Conservation (phyloP, 2,329 filamentous ascomycete genomes). For the Nannizzia gypsea region DNA sequence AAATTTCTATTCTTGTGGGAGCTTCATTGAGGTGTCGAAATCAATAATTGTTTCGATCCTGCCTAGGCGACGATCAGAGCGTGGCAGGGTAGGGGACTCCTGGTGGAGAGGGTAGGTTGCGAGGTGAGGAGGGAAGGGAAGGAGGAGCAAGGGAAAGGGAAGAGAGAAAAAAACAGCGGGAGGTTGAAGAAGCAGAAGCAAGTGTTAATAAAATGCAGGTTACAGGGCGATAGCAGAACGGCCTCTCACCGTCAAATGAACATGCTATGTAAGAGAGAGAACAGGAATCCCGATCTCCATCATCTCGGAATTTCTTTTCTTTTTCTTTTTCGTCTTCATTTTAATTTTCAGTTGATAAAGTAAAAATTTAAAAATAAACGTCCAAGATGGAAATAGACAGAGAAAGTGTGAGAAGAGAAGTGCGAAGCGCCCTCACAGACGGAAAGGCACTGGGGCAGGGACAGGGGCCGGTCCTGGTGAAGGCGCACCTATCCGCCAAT, state of each 20-base stretch:
- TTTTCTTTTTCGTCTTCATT: background rate
- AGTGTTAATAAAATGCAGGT: background rate
- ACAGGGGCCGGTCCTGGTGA: slow-evolving; percentile 7
- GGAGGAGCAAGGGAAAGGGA: background rate
- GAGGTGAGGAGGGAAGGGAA: background rate
- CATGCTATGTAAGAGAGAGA: background rate
- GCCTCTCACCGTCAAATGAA: slow-evolving; percentile 1
- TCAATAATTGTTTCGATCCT: slow-evolving; percentile 3
- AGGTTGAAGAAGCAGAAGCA: background rate
- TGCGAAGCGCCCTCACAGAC: background rate
- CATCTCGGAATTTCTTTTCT: background rate
- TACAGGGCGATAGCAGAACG: background rate
- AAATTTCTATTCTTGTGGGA: slow-evolving; percentile 2
- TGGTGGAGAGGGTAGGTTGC: background rate
- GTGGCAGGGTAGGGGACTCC: background rate
- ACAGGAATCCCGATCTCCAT: background rate
- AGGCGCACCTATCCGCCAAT: background rate
- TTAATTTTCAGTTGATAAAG: background rate
- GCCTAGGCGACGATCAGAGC: background rate
- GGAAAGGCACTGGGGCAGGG: slow-evolving; percentile 3
- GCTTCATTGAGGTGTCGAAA: background rate
- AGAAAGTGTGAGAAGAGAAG: background rate
- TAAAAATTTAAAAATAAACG: slow-evolving; percentile 4
- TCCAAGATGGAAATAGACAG: slow-evolving; percentile 2
- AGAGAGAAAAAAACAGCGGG: background rate